Base-by-base conservation (phyloP, 129 eudicot species). In the Flaveria bidentis region DNA sequence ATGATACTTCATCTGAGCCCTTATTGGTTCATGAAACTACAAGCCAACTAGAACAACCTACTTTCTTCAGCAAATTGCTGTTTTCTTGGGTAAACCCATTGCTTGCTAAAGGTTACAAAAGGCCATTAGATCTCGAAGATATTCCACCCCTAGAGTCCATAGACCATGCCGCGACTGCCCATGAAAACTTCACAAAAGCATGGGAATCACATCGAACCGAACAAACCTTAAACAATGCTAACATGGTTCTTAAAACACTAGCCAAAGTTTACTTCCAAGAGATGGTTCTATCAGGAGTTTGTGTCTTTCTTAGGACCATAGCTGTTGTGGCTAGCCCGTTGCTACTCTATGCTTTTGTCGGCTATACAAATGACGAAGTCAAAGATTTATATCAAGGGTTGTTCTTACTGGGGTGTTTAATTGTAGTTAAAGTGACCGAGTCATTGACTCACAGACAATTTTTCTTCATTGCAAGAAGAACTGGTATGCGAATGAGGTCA, bases 401-500 rank as follows among this genome's bases (percentile, higher is more conserved):
- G 0, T 9, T 76, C 52, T 82, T 92, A 63, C 87, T 92, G 17
- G 96, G 89, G 51, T 67, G 47, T 71, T 76, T 89, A 73, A 78
- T 92, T 23, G 9, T 84, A n/a, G 75, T 69, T 56, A 92, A 92
- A 84, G 66, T 84, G 25, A 81, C 83, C 1, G 97, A 92, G 81
- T 92, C 97, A 9, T 33, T 92, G 1, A 71, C 87, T 65, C 78
- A 87, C 25, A 30, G 96, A 14, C 96, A 92, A 67, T 92, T 90
- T 84, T 85, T 33, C 76, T 92, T 92, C 58, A 82, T 58, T 41
- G 82, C 93, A 9, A 82, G 88, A 69, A 81, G 93, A 74, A 80
- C 81, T 0, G 97, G 97, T 20, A 88, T 88, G 94, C 81, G 89
- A 44, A 87, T 89, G 82, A 89, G 97, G 75, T 87, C 96, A 6